A percentile compares a stretch with the other conserved stretches of the same genome.
These are phyloP conservation scores for Alloteropsis angusta DNA, from an alignment of 202 grass and related monocot species.

Conservation along the genomic window DNA sequence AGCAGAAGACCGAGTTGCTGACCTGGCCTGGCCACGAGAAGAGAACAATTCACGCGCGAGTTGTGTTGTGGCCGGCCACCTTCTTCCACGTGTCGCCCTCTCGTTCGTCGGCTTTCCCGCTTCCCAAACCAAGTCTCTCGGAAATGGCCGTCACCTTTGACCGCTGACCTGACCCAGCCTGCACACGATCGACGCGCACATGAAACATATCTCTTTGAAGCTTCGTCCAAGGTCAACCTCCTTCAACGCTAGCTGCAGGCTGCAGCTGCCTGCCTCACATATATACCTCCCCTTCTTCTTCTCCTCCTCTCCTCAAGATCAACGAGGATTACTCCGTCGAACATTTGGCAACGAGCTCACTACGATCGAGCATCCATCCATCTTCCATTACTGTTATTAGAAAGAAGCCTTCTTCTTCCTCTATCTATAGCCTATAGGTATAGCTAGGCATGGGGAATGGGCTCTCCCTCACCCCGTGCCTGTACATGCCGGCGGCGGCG, in stretches of 20 bases:
- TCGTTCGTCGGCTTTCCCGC: not conserved
- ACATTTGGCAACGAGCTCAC: not conserved
- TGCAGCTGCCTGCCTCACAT: not conserved
- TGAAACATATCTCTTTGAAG: not conserved
- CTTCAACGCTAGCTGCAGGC: too few species aligned
- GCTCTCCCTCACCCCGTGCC: conserved; percentile 43
- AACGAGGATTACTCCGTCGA: not conserved
- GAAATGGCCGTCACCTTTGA: conserved; percentile 29
- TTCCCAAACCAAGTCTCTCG: not conserved
- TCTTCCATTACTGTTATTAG: not conserved
- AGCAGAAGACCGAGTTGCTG: too few species aligned
- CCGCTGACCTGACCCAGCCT: not conserved
- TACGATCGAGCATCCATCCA: too few species aligned
- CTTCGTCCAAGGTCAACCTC: conserved; percentile 44
- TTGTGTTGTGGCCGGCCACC: not conserved
- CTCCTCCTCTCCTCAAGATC: too few species aligned
- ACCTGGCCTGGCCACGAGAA: not conserved
- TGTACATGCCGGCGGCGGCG: not conserved
- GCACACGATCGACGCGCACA: not conserved
- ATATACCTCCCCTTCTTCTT: not conserved
- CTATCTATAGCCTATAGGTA: too few species aligned
- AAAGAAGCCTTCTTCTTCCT: not conserved
- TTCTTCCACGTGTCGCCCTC: not conserved
- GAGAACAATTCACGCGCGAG: not conserved
- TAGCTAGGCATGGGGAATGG: conserved; percentile 72